Evolutionary conservation across 805 yeast species (phyloP), one percentile per base, ranked within the genome.

Genomic region (Candida taoyuanica): DNA sequence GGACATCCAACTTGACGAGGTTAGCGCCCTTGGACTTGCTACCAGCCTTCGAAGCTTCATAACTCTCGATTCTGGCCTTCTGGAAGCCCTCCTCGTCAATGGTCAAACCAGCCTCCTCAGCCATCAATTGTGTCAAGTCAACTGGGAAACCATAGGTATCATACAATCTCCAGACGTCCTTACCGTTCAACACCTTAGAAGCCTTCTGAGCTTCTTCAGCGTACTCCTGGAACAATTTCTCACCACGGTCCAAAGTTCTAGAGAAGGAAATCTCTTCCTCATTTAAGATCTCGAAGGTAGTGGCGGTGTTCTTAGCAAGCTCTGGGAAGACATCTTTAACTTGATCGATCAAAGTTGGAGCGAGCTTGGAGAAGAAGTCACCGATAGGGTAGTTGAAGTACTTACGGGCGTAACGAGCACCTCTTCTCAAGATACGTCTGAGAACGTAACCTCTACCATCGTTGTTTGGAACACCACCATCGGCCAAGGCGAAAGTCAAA

Each of bases 71-170:
- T 60, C 81, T 85, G 34, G 98, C 98, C 51, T 76, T 76, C 64
- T 89, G 97, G 58, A 93, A 93, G 25, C 86, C 98, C 35, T 70
- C 80, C 60, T 88, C 95, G 62, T 93, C 97, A 48, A 93, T 91
- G 55, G 79, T 81, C 53, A 93, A 75, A 15, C 95, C 95, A 43
- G 93, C 86, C 67, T 93, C 99, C 65, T 91, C 98, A 32, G 98
- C 98, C 99, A 93, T 93, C 60, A 93, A 75, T 61, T 96, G 80
- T 21, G 99, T 93, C 59, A 93, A 76, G 66, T 93, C 99, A 40
- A 88, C 97, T 27, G 99, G 99, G 84, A 93, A 93, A 42, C 99
- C 99, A 59, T 91, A 93, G 11, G 99, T 93, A 56, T 93, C 99
- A 56, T 93, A 93, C 53, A 93, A 72, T 67, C 99, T 79, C 99